phyloP scores from a whole-genome alignment of 768 basidiomycete genomes.

The Mycena galericulata region DNA sequence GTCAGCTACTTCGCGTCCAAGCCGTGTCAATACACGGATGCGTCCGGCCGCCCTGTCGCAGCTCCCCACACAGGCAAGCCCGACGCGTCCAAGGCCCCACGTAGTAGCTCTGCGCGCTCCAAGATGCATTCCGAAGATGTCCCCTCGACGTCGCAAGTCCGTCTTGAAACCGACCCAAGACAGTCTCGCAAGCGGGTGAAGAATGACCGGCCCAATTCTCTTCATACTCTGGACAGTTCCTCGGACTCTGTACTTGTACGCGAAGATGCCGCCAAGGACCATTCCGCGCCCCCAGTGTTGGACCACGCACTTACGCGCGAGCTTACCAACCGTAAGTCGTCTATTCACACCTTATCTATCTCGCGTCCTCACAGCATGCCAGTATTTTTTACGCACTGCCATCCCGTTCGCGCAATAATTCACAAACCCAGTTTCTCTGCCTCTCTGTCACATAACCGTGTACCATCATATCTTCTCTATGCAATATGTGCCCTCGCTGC shows the following conservation, averaged over 20 bases:
- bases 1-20: conserved; percentile 84
- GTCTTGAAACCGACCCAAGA: conserved; percentile 52
- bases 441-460: conserved; percentile 70
- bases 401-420: conserved; percentile 80
- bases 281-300: conserved; percentile 58
- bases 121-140: conserved; percentile 27
- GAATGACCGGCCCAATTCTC: conserved; percentile 53
- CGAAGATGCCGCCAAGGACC: conserved; percentile 51
- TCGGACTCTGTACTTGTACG: conserved; percentile 51
- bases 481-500: conserved; percentile 85
- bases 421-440: conserved; percentile 84
- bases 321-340: conserved; percentile 74
- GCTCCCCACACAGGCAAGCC: conserved; percentile 68
- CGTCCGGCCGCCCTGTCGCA: conserved; percentile 83
- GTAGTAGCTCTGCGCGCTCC: conserved; percentile 19
- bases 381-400: conserved; percentile 89
- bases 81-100: conserved; percentile 45
- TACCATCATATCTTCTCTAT: conserved; percentile 78
- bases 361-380: conserved; percentile 13
- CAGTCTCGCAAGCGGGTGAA: conserved; percentile 64
- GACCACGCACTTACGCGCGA: conserved; percentile 77
- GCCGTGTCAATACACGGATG: conserved; percentile 83
- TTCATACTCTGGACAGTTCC: conserved; percentile 52
- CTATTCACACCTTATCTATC: conserved; percentile 15
- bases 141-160: conserved; percentile 35